Evolutionary conservation across 2,329 filamentous ascomycete species (phyloP).

Genomic region (Botryotinia convoluta): DNA sequence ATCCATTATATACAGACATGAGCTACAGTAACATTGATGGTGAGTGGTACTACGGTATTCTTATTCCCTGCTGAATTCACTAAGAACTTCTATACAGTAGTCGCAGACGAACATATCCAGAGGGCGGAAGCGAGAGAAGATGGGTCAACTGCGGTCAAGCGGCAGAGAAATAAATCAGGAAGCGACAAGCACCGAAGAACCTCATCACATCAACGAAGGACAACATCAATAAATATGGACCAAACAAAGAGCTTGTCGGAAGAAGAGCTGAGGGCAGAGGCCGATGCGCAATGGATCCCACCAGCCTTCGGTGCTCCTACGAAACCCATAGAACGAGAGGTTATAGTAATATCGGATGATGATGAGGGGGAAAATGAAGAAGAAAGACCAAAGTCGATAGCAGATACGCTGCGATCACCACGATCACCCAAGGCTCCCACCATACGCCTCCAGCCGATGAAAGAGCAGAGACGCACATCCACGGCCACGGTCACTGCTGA

Average conservation of each 20-base stretch:
- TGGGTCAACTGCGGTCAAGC: constrained; percentile 27
- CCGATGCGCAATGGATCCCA: constrained; percentile 30
- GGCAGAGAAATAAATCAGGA: constrained; percentile 22
- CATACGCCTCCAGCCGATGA: background rate
- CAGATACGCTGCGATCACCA: background rate
- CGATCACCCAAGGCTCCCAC: background rate
- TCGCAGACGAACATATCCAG: constrained; percentile 26
- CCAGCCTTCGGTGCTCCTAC: constrained; percentile 22
- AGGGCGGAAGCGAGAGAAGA: constrained; percentile 22
- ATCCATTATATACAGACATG: constrained; percentile 22
- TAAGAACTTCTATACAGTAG: constrained; percentile 21
- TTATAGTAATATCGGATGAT: constrained; percentile 16
- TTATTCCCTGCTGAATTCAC: background rate
- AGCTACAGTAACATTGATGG: constrained; percentile 17
- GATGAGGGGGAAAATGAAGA: constrained; percentile 1
- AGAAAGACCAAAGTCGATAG: constrained; percentile 2
- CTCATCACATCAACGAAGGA: background rate
- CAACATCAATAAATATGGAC: constrained; percentile 12
- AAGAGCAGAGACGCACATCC: background rate
- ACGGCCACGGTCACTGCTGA: background rate
- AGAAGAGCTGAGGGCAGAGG: constrained; percentile 20
- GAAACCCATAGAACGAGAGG: background rate
- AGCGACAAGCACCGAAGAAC: background rate
- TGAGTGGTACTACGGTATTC: background rate
- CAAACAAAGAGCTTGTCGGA: constrained; percentile 23